phyloP scores from a whole-genome alignment of 345 rosid genomes.

The Erodium maritimum region DNA sequence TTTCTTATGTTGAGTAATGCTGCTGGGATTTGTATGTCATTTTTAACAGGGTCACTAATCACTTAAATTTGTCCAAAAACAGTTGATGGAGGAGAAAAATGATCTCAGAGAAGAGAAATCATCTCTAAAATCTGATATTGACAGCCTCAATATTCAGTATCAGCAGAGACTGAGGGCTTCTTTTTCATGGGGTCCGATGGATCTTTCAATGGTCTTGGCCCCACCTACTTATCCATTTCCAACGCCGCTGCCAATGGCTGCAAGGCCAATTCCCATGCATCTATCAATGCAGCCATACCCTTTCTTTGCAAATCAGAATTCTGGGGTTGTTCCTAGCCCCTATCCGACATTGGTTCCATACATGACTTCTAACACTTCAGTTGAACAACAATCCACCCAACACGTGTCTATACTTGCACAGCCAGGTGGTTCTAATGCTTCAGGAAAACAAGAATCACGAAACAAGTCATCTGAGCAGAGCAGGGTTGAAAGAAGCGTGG shows the following conservation, averaged over 20 bases:
- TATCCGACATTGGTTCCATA: constrained; percentile 61
- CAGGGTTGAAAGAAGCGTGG: constrained; percentile 38
- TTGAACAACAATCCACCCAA: constrained; percentile 48
- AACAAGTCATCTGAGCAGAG: constrained; percentile 46
- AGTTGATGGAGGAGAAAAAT: constrained; percentile 84
- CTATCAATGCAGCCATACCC: constrained; percentile 69
- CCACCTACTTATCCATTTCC: constrained; percentile 61
- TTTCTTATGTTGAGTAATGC: constrained; percentile 1
- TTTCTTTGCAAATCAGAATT: constrained; percentile 60
- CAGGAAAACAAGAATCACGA: constrained; percentile 35
- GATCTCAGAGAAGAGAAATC: constrained; percentile 83
- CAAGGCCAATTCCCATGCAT: constrained; percentile 74
- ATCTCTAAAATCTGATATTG: constrained; percentile 61
- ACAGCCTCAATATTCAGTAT: constrained; percentile 57
- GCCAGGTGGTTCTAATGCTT: constrained; percentile 27
- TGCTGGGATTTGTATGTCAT: not conserved
- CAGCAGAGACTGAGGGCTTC: constrained; percentile 63
- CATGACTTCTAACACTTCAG: constrained; percentile 33
- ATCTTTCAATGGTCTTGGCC: constrained; percentile 69
- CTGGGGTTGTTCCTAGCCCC: constrained; percentile 51
- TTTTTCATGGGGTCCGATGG: constrained; percentile 58
- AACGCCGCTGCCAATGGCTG: constrained; percentile 64
- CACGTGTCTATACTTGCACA: constrained; percentile 30
- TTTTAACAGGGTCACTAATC: not conserved
- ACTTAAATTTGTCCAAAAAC: constrained; percentile 5